phyloP scores from a whole-genome alignment of 331 rosid genomes.

The Quercus phellos region DNA sequence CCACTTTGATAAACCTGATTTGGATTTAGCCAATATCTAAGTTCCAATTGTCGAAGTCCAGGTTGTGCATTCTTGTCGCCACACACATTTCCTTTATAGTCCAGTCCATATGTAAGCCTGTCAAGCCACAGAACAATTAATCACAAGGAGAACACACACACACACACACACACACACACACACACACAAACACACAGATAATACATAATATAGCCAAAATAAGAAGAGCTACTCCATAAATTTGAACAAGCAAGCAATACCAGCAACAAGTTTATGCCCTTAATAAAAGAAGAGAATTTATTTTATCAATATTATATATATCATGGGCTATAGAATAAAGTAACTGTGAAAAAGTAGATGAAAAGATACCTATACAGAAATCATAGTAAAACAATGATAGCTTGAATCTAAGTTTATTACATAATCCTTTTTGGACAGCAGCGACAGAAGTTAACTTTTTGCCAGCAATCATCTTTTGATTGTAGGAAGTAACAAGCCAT shows the following conservation, averaged over 20 bases:
- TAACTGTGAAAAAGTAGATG: neutral
- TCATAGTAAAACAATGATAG: neutral
- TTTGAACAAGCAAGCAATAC: neutral
- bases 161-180: no score
- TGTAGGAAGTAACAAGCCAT: neutral
- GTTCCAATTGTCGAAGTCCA: slow-evolving; percentile 67
- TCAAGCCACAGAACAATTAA: slow-evolving; percentile 18
- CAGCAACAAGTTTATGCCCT: neutral
- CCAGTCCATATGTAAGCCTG: slow-evolving; percentile 97
- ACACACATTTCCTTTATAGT: slow-evolving; percentile 93
- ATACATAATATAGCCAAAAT: neutral
- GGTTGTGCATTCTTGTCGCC: slow-evolving; percentile 86
- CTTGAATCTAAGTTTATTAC: neutral
- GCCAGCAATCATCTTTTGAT: neutral
- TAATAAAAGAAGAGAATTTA: neutral
- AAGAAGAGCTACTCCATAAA: neutral
- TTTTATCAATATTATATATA: neutral
- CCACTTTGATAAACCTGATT: slow-evolving; percentile 96
- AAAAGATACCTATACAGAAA: neutral
- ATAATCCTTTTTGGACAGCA: neutral
- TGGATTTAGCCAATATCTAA: slow-evolving; percentile 90
- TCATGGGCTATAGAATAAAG: neutral
- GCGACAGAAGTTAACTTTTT: neutral
- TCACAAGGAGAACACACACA: slow-evolving; percentile 12
- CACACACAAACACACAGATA: neutral